These are phyloP conservation scores for Colletotrichum abscissum DNA, from an alignment of 2,329 filamentous ascomycete genomes.

Conservation along the genomic window DNA sequence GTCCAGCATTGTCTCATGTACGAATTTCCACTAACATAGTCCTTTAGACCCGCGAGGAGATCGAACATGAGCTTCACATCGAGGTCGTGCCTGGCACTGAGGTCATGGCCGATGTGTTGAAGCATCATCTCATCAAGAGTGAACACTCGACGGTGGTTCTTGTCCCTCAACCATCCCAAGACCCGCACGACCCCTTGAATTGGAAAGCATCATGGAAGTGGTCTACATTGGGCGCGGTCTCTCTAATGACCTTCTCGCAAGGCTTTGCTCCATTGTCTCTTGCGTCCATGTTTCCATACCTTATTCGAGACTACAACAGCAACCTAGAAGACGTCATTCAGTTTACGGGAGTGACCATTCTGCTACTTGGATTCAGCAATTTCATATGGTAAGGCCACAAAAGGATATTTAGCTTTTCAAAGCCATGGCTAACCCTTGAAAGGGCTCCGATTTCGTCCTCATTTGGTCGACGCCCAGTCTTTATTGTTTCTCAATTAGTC, in stretches of 20 bases:
- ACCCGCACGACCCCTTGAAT: not conserved
- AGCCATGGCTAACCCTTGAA: not conserved
- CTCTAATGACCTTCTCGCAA: constrained; percentile 53
- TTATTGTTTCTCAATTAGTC: not conserved
- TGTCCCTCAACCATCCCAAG: constrained; percentile 54
- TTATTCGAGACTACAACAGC: constrained; percentile 66
- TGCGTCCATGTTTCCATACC: constrained; percentile 68
- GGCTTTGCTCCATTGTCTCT: constrained; percentile 54
- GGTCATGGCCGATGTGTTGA: constrained; percentile 63
- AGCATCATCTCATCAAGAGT: constrained; percentile 72
- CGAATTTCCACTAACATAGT: not conserved
- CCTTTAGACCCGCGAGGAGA: not conserved
- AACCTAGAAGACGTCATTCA: constrained; percentile 62
- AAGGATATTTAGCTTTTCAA: not conserved
- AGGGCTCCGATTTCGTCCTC: not conserved
- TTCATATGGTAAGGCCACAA: not conserved
- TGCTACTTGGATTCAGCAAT: not conserved
- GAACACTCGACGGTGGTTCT: constrained; percentile 57
- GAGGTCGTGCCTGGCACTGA: constrained; percentile 49
- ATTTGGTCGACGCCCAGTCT: not conserved
- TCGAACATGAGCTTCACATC: constrained; percentile 41
- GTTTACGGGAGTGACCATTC: constrained; percentile 50
- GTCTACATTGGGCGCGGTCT: constrained; percentile 44
- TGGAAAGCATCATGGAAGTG: constrained; percentile 54
- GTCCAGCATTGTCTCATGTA: not conserved